A percentile compares a stretch with the other conserved stretches of the same genome.
Evolutionary conservation across 2,329 filamentous ascomycete genomes (phyloP).

Genomic region (Arthrocladium fulminans): DNA sequence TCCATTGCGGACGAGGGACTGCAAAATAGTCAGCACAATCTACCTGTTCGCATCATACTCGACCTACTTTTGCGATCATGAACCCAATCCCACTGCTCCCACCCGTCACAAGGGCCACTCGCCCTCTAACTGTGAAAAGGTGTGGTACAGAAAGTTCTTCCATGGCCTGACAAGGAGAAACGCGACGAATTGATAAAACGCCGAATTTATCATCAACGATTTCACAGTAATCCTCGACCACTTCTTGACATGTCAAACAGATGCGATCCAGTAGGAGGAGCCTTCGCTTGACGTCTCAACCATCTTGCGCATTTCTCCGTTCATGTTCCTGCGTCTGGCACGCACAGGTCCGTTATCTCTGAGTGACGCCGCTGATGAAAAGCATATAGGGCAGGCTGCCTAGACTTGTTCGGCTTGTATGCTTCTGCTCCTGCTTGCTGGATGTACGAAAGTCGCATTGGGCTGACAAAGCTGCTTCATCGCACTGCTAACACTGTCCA

Average conservation of each 20-base stretch:
- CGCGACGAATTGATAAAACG: not conserved
- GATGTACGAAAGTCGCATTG: too few relatives aligned
- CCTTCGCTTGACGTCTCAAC: not conserved
- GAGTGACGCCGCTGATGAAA: too few relatives aligned
- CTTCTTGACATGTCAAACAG: not conserved
- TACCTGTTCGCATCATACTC: not conserved
- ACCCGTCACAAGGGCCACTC: slow-evolving; percentile 39
- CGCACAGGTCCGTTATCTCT: not conserved
- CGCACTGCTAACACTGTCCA: too few relatives aligned
- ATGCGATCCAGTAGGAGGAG: not conserved
- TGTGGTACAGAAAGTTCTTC: slow-evolving; percentile 10
- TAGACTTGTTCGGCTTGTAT: too few relatives aligned
- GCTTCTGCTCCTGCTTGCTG: too few relatives aligned
- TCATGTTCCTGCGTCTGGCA: not conserved
- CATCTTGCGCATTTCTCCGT: slow-evolving; percentile 1
- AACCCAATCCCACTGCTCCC: slow-evolving; percentile 39
- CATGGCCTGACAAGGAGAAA: not conserved
- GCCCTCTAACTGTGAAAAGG: slow-evolving; percentile 32
- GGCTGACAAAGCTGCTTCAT: too few relatives aligned
- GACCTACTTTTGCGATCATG: slow-evolving; percentile 38
- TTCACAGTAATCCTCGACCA: not conserved
- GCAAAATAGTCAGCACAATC: not conserved
- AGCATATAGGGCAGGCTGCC: too few relatives aligned
- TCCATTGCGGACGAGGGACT: slow-evolving; percentile 39
- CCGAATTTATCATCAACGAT: not conserved